Percentiles rank a stretch among this genome's conserved stretches.
Evolutionary conservation across 129 eudicot genomes (phyloP).

Genomic region (Sambucus nigra): DNA sequence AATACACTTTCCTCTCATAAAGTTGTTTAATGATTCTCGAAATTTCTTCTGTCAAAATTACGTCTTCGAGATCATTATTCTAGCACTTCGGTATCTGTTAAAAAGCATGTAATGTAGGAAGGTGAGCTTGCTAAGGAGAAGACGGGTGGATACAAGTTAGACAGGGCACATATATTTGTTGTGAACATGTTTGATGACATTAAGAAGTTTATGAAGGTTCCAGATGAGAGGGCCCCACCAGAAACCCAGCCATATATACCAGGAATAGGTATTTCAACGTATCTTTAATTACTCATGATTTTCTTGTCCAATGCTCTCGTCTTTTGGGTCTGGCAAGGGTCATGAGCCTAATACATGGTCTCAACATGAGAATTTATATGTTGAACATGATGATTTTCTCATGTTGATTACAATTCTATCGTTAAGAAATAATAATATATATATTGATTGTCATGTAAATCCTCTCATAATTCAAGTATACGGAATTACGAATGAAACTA

Average conservation of each 20-base stretch:
- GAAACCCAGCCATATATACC: slow-evolving; percentile 66
- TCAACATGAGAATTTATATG: not conserved
- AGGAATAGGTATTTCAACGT: slow-evolving; percentile 33
- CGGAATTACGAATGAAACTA: no score
- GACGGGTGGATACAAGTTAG: slow-evolving; percentile 65
- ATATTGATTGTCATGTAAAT: no score
- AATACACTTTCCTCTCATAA: no score
- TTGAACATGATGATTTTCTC: not conserved
- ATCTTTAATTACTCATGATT: not conserved
- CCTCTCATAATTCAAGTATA: no score
- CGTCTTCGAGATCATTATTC: no score
- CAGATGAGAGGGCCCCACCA: slow-evolving; percentile 94
- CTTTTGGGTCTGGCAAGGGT: no score
- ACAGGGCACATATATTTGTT: slow-evolving; percentile 61
- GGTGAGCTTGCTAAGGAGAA: slow-evolving; percentile 78
- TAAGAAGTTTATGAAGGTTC: slow-evolving; percentile 70
- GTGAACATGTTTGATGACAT: slow-evolving; percentile 77
- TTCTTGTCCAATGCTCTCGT: not conserved
- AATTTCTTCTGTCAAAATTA: no score
- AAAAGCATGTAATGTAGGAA: slow-evolving; percentile 51
- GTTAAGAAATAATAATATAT: no score
- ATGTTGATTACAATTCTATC: no score
- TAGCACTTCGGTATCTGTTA: no score
- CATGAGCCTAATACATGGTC: not conserved
- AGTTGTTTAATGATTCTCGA: no score